A percentile compares a stretch with the other conserved stretches of the same genome.
phyloP scores from a whole-genome alignment of 1,284 basidiomycete species.

The Rhodofomes roseus region DNA sequence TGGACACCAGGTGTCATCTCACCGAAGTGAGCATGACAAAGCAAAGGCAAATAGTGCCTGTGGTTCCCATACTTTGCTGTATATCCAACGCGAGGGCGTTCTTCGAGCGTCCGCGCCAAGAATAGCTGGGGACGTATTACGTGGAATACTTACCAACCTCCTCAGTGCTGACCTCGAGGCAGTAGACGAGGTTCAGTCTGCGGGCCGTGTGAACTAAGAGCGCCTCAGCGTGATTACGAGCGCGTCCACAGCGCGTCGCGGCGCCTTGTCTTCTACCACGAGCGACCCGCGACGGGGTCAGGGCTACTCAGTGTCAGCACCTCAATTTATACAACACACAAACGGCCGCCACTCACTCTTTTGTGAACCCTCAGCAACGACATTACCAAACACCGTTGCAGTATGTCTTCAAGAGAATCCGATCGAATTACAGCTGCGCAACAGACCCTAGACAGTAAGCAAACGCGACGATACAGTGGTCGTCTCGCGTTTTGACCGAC shows the following conservation, averaged over 20 bases:
- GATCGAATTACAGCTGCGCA: conserved; percentile 71
- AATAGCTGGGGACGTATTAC: not conserved
- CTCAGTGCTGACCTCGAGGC: too few relatives aligned
- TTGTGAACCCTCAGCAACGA: not conserved
- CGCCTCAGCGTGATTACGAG: not conserved
- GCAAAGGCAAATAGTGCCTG: not conserved
- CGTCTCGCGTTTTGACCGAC: not conserved
- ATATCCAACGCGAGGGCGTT: not conserved
- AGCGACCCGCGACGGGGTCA: not conserved
- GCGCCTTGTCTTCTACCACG: not conserved
- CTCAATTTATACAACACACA: too few relatives aligned
- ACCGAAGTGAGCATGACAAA: not conserved
- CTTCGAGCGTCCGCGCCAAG: not conserved
- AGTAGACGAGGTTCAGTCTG: too few relatives aligned
- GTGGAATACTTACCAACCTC: too few relatives aligned
- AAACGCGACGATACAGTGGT: conserved; percentile 4
- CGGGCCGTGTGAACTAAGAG: conserved; percentile 1
- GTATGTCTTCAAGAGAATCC: conserved; percentile 42
- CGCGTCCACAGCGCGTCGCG: not conserved
- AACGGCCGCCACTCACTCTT: not conserved
- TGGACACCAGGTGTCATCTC: not conserved
- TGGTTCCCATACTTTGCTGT: not conserved
- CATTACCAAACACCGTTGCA: not conserved
- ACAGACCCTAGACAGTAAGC: conserved; percentile 76
- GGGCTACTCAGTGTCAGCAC: too few relatives aligned